These are phyloP conservation scores for Ceriops zippeliana DNA, from an alignment of 345 rosid species.

Conservation along the genomic window DNA sequence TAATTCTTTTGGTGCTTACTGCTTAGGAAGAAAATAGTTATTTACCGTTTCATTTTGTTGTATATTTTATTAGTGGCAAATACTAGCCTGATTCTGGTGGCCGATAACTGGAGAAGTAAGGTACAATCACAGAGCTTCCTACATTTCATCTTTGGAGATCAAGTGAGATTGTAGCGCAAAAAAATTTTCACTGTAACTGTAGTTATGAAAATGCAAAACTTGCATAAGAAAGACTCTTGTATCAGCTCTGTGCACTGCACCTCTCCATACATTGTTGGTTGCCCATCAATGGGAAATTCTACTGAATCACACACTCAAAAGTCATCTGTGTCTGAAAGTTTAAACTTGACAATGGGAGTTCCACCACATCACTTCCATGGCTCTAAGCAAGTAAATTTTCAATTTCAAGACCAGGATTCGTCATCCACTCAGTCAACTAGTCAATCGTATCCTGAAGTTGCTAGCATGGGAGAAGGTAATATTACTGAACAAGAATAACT, in stretches of 20 bases:
- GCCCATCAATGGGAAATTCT: conserved; percentile 44
- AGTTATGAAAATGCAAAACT: conserved; percentile 32
- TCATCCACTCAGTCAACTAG: conserved; percentile 68
- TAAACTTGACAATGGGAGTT: conserved; percentile 50
- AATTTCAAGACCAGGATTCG: conserved; percentile 61
- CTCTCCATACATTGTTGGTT: conserved; percentile 32
- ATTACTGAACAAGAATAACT: conserved; percentile 24
- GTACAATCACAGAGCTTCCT: background rate
- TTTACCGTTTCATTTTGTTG: background rate
- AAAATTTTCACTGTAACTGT: conserved; percentile 3
- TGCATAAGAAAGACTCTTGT: conserved; percentile 39
- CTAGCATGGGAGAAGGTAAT: conserved; percentile 42
- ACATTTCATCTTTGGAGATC: conserved; percentile 14
- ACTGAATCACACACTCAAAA: conserved; percentile 26
- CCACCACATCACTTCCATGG: conserved; percentile 31
- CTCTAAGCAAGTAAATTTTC: conserved; percentile 45
- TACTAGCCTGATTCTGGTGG: conserved; percentile 7
- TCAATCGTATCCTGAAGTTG: conserved; percentile 61
- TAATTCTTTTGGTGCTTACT: background rate
- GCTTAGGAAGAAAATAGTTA: background rate
- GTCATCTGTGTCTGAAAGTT: conserved; percentile 34
- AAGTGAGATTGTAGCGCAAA: conserved; percentile 10
- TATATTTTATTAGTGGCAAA: conserved; percentile 5
- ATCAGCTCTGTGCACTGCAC: conserved; percentile 20
- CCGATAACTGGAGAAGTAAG: conserved; percentile 4